A percentile compares a stretch with the other conserved stretches of the same genome.
phyloP scores from a whole-genome alignment of 2,329 filamentous ascomycete genomes.

The Penicillium corylophilum region DNA sequence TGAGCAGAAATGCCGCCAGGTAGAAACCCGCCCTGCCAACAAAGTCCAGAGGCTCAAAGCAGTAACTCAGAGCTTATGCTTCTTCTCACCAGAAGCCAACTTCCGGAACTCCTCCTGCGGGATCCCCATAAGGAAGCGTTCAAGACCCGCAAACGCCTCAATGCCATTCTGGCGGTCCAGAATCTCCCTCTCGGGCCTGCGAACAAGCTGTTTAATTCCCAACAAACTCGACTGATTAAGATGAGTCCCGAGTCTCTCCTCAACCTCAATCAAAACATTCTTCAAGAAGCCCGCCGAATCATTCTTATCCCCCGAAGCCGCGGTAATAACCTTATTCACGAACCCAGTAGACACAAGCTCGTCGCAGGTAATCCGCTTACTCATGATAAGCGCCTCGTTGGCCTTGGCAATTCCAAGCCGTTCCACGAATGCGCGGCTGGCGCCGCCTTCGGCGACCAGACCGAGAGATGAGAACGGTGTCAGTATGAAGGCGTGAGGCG shows the following conservation, averaged over 20 bases:
- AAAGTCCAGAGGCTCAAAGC: not conserved
- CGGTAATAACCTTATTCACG: conserved; percentile 76
- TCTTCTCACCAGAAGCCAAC: conserved; percentile 84
- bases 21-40: not conserved
- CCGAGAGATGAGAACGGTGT: conserved; percentile 90
- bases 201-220: conserved; percentile 81
- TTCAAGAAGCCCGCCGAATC: conserved; percentile 68
- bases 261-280: conserved; percentile 73
- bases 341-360: conserved; percentile 77
- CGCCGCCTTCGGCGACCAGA: conserved; percentile 83
- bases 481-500: conserved; percentile 78
- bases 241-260: conserved; percentile 76
- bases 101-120: conserved; percentile 88
- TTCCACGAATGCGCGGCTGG: conserved; percentile 74
- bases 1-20: not conserved
- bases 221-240: conserved; percentile 75
- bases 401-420: conserved; percentile 77
- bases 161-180: conserved; percentile 75
- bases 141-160: conserved; percentile 83
- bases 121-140: conserved; percentile 73
- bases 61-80: conserved; percentile 73
- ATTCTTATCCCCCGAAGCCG: conserved; percentile 54
- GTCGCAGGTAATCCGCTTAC: conserved; percentile 68
- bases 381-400: conserved; percentile 92
- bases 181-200: conserved; percentile 67